Conservation (phyloP, 139 green algal genomes). For the Diplosphaera chodatii region DNA sequence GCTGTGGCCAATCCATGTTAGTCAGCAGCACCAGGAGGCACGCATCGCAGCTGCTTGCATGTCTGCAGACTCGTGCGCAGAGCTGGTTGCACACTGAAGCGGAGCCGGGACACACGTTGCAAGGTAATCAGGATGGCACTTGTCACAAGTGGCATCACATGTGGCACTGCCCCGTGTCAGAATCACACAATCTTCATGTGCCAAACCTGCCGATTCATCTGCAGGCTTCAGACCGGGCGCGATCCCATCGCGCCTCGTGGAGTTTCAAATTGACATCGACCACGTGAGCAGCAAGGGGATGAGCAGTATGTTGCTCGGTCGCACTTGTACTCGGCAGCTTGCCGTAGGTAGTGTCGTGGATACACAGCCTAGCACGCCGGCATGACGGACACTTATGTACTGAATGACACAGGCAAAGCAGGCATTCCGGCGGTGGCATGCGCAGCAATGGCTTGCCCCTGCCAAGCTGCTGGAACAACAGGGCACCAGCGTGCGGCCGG, state of each 20-base stretch:
- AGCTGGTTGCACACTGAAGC: background rate
- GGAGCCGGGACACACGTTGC: background rate
- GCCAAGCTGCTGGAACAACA: slow-evolving; percentile 13
- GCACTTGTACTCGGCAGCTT: too few relatives aligned
- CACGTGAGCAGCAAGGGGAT: too few relatives aligned
- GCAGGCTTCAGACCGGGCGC: background rate
- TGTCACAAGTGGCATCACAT: too few relatives aligned
- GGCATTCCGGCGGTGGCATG: slow-evolving; percentile 18
- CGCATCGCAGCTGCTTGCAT: background rate
- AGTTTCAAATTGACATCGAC: background rate
- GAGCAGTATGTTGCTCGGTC: too few relatives aligned
- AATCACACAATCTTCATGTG: too few relatives aligned
- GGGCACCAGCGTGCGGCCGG: slow-evolving; percentile 13
- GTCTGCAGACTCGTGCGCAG: background rate
- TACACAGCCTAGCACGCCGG: too few relatives aligned
- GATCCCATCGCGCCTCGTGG: background rate
- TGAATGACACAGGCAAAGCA: slow-evolving; percentile 7
- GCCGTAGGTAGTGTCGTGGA: too few relatives aligned
- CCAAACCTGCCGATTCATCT: too few relatives aligned
- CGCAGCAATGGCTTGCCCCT: slow-evolving; percentile 23
- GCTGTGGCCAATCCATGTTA: background rate
- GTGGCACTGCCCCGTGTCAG: too few relatives aligned
- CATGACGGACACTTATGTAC: too few relatives aligned
- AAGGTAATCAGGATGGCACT: background rate
- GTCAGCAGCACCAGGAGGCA: background rate